Evolutionary conservation across 371 early-diverging fungal species (phyloP).

Genomic region (Parasitella parasitica): DNA sequence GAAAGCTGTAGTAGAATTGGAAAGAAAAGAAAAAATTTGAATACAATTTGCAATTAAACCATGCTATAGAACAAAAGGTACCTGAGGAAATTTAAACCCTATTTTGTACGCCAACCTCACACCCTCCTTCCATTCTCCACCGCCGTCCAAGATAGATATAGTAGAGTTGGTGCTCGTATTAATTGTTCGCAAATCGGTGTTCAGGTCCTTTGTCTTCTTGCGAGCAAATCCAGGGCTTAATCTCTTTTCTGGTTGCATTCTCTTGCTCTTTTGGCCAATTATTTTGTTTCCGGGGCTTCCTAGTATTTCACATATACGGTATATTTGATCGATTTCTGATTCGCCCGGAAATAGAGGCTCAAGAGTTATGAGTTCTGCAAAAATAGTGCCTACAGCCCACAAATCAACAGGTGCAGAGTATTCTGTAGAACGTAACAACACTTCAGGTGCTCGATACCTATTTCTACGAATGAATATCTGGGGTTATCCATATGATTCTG

Average conservation of each 20-base stretch:
- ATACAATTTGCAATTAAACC: background rate
- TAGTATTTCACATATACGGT: slow-evolving; percentile 67
- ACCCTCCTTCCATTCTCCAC: slow-evolving; percentile 75
- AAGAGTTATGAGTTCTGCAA: slow-evolving; percentile 85
- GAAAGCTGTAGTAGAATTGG: slow-evolving; percentile 42
- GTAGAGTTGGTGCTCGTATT: background rate
- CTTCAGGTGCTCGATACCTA: slow-evolving; percentile 99
- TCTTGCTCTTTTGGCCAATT: slow-evolving; percentile 13
- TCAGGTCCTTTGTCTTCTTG: slow-evolving; percentile 14
- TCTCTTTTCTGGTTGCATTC: slow-evolving; percentile 21
- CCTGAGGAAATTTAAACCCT: slow-evolving; percentile 66
- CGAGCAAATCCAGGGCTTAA: slow-evolving; percentile 45
- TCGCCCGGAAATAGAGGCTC: slow-evolving; percentile 93
- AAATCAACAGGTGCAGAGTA: slow-evolving; percentile 98
- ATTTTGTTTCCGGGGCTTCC: slow-evolving; percentile 55
- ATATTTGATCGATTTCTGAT: slow-evolving; percentile 91
- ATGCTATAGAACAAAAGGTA: background rate
- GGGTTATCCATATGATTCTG: too few relatives aligned
- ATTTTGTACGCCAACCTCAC: slow-evolving; percentile 61
- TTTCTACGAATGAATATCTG: too few relatives aligned
- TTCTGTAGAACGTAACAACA: slow-evolving; percentile 80
- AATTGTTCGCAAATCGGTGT: background rate
- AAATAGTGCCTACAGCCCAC: slow-evolving; percentile 97
- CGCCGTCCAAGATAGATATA: slow-evolving; percentile 35
- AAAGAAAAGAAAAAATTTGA: slow-evolving; percentile 11